Percentiles rank a stretch among this genome's conserved stretches.
Evolutionary conservation across 148 eudicot genomes (phyloP).

Genomic region (Limonium bicolor): DNA sequence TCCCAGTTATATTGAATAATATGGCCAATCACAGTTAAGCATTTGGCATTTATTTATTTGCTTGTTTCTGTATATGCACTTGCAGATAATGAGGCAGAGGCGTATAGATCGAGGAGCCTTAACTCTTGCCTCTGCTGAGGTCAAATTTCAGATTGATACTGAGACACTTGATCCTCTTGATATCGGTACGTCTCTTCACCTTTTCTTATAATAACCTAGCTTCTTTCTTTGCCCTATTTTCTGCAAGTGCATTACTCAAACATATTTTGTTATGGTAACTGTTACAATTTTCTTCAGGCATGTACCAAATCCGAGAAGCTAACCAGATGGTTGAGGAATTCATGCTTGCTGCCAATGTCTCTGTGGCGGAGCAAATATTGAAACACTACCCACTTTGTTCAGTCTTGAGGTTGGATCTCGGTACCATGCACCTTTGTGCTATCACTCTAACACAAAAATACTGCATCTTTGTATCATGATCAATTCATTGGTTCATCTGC

Average conservation of each 20-base stretch:
- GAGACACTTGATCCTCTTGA: slow-evolving; percentile 99
- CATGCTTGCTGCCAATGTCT: slow-evolving; percentile 98
- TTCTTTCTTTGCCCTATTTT: not conserved
- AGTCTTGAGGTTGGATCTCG: slow-evolving; percentile 46
- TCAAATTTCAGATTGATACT: slow-evolving; percentile 91
- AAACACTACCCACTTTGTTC: slow-evolving; percentile 65
- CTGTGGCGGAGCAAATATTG: slow-evolving; percentile 82
- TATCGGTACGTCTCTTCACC: slow-evolving; percentile 41
- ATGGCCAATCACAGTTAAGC: slow-evolving; percentile 1
- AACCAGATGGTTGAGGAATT: slow-evolving; percentile 99
- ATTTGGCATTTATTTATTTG: not conserved
- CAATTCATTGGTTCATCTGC: too few species aligned
- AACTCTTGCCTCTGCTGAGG: slow-evolving; percentile 99
- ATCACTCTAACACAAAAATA: too few species aligned
- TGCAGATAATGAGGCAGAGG: slow-evolving; percentile 84
- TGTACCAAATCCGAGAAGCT: slow-evolving; percentile 99
- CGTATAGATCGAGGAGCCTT: slow-evolving; percentile 96
- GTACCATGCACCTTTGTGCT: too few species aligned
- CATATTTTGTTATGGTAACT: not conserved
- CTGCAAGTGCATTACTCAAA: not conserved
- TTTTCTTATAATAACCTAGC: not conserved
- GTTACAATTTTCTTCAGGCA: slow-evolving; percentile 35
- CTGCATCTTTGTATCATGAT: too few species aligned
- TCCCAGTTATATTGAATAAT: too few species aligned
- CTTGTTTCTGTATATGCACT: slow-evolving; percentile 1